phyloP scores from a whole-genome alignment of 1,139 yeast species.

The Blastobotrys capitulatus region DNA sequence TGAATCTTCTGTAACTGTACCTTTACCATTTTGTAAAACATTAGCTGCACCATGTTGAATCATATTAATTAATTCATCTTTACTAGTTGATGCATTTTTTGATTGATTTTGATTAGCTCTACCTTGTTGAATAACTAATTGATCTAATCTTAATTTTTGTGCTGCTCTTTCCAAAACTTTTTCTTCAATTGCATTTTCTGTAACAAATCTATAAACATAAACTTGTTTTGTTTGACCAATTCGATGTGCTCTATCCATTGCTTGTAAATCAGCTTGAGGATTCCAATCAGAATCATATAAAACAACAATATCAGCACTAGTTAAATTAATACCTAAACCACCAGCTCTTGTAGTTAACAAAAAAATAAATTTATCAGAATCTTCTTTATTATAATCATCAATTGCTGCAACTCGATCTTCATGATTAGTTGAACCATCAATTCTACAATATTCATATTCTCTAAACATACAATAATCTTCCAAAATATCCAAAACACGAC shows the following conservation, averaged over 20 bases:
- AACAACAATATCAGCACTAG: slow-evolving; percentile 87
- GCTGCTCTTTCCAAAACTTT: slow-evolving; percentile 95
- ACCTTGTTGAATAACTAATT: slow-evolving; percentile 93
- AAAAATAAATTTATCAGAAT: slow-evolving; percentile 77
- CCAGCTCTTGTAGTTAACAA: slow-evolving; percentile 95
- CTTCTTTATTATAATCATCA: slow-evolving; percentile 84
- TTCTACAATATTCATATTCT: slow-evolving; percentile 82
- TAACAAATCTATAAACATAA: slow-evolving; percentile 83
- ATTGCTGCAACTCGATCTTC: slow-evolving; percentile 91
- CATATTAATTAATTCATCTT: slow-evolving; percentile 89
- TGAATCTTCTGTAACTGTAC: slow-evolving; percentile 46
- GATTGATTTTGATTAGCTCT: slow-evolving; percentile 51
- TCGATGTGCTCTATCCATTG: slow-evolving; percentile 98
- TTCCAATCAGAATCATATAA: slow-evolving; percentile 97
- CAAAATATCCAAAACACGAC: slow-evolving; percentile 80
- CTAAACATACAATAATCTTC: slow-evolving; percentile 91
- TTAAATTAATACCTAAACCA: slow-evolving; percentile 91
- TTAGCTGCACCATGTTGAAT: slow-evolving; percentile 95
- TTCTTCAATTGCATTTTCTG: slow-evolving; percentile 95
- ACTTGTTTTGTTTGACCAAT: slow-evolving; percentile 98
- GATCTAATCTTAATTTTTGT: slow-evolving; percentile 87
- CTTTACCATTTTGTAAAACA: slow-evolving; percentile 50
- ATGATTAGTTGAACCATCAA: slow-evolving; percentile 93
- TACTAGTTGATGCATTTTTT: slow-evolving; percentile 40
- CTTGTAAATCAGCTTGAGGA: slow-evolving; percentile 97